Evolutionary conservation across 2,329 filamentous ascomycete genomes (phyloP).

Genomic region (Calycina herbarum): DNA sequence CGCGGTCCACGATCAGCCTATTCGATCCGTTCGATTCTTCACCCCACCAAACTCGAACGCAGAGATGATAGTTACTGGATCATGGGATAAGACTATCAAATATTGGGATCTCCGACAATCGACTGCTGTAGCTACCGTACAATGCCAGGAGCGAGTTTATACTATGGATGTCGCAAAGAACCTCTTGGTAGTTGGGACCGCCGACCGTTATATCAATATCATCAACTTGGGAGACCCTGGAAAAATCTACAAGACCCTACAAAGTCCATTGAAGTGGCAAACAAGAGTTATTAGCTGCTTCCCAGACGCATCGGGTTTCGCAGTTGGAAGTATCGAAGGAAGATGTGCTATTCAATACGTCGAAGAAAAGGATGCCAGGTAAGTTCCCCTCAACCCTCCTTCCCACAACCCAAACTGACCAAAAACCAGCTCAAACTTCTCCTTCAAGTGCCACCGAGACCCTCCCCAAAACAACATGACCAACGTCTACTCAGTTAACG

Average conservation of each 20-base stretch:
- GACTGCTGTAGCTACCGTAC: conserved; percentile 63
- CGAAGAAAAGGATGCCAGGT: conserved; percentile 87
- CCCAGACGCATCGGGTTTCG: conserved; percentile 85
- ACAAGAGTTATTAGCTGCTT: conserved; percentile 95
- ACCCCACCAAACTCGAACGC: conserved; percentile 61
- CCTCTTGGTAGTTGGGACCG: conserved; percentile 86
- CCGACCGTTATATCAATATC: conserved; percentile 94
- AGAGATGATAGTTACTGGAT: conserved; percentile 87
- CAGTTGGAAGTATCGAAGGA: conserved; percentile 94
- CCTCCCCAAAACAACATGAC: conserved; percentile 71
- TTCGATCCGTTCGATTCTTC: conserved; percentile 77
- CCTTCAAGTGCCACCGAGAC: conserved; percentile 97
- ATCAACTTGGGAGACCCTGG: conserved; percentile 85
- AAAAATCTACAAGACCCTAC: conserved; percentile 93
- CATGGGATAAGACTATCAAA: conserved; percentile 87
- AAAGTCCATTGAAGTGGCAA: conserved; percentile 98
- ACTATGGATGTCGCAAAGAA: conserved; percentile 89
- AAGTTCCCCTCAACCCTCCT: conserved; percentile 31
- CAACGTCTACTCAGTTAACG: conserved; percentile 93
- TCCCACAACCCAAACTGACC: conserved; percentile 16
- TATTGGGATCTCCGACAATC: conserved; percentile 79
- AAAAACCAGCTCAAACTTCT: conserved; percentile 77
- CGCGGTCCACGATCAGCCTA: conserved; percentile 80
- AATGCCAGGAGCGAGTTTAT: conserved; percentile 79
- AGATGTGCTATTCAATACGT: conserved; percentile 98